A percentile compares a stretch with the other conserved stretches of the same genome.
Conservation (phyloP, 1,139 yeast species). For the Protomyces lactucae-debilis region DNA sequence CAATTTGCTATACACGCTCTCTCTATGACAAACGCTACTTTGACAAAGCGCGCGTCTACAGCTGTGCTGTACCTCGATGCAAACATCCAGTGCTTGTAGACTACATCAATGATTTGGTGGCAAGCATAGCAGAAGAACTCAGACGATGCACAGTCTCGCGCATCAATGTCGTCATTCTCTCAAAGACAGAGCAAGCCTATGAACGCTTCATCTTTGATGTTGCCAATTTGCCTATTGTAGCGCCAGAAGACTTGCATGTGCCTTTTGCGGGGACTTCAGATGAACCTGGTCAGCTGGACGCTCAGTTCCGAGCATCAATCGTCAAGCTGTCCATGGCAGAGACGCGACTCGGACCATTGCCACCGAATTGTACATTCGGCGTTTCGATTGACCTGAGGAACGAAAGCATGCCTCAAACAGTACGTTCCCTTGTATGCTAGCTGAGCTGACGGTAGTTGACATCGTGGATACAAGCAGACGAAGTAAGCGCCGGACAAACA, state of each 20-base stretch:
- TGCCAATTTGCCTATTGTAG: slow-evolving; percentile 35
- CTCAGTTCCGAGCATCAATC: slow-evolving; percentile 37
- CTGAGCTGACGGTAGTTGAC: background rate
- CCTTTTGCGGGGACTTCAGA: slow-evolving; percentile 17
- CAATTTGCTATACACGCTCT: slow-evolving; percentile 38
- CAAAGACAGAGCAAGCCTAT: slow-evolving; percentile 34
- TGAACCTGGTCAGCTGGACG: slow-evolving; percentile 18
- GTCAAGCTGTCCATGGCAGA: slow-evolving; percentile 33
- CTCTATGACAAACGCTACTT: slow-evolving; percentile 42
- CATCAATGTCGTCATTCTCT: slow-evolving; percentile 37
- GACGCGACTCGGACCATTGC: slow-evolving; percentile 34
- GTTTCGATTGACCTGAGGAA: slow-evolving; percentile 27
- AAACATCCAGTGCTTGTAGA: slow-evolving; percentile 42
- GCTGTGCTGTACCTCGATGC: slow-evolving; percentile 39
- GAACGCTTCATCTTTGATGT: slow-evolving; percentile 40
- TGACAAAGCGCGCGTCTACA: slow-evolving; percentile 38
- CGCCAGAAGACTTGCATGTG: slow-evolving; percentile 30
- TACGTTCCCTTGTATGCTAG: background rate
- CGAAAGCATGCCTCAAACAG: slow-evolving; percentile 1
- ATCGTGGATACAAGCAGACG: slow-evolving; percentile 34
- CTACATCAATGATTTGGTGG: slow-evolving; percentile 40
- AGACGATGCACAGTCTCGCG: slow-evolving; percentile 34
- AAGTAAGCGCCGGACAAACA: slow-evolving; percentile 22
- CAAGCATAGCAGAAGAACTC: slow-evolving; percentile 35
- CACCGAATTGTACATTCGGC: slow-evolving; percentile 33